These are phyloP conservation scores for Pulveroboletus sp. DNA, from an alignment of 768 basidiomycete species.

Conservation along the genomic window DNA sequence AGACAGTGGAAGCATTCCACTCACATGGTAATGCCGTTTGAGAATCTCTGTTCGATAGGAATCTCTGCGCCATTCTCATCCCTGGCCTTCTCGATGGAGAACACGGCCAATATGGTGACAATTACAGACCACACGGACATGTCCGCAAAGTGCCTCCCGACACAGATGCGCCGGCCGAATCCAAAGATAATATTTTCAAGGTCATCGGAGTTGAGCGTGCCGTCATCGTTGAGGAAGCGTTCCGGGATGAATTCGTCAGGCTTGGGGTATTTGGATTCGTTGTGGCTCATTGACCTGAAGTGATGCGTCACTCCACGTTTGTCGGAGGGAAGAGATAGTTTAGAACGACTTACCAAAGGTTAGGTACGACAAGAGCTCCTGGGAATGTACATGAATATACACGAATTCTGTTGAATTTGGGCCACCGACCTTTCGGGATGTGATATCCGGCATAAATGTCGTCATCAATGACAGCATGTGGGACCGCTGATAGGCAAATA, in stretches of 20 bases:
- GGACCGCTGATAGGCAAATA: slow-evolving; percentile 24
- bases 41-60: slow-evolving; percentile 11
- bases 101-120: slow-evolving; percentile 11
- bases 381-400: not conserved
- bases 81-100: slow-evolving; percentile 3
- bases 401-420: no score
- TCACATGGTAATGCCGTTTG: slow-evolving; percentile 13
- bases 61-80: slow-evolving; percentile 13
- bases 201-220: slow-evolving; percentile 12
- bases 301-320: no score
- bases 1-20: not conserved
- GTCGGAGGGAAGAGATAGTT: no score
- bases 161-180: slow-evolving; percentile 26
- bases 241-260: slow-evolving; percentile 39
- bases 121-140: slow-evolving; percentile 17
- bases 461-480: slow-evolving; percentile 33
- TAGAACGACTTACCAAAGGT: slow-evolving; percentile 7
- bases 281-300: slow-evolving; percentile 17
- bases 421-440: slow-evolving; percentile 52
- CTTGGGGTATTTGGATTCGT: slow-evolving; percentile 32
- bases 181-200: slow-evolving; percentile 18
- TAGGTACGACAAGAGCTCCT: slow-evolving; percentile 10
- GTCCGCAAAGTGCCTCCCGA: slow-evolving; percentile 21
- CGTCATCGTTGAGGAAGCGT: slow-evolving; percentile 33
- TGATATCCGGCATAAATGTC: slow-evolving; percentile 43